Conservation (phyloP, 306 rosid species). For the Cicer bijugum region DNA sequence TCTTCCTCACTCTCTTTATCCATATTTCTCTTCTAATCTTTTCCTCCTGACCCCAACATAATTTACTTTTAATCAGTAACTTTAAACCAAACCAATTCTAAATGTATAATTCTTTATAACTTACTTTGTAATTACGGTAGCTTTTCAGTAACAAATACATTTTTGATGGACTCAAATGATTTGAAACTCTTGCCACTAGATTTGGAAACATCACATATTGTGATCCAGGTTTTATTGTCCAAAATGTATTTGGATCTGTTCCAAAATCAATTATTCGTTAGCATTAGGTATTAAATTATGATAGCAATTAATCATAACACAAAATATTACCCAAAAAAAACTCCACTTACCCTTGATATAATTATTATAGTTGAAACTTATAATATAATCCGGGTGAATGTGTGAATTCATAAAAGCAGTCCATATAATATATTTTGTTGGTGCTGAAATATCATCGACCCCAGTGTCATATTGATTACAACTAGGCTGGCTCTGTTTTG, state of each 20-base stretch:
- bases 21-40: conserved; percentile 45
- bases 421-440: conserved; percentile 56
- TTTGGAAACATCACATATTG: conserved; percentile 46
- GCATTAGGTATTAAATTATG: too few relatives aligned
- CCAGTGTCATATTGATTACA: conserved; percentile 55
- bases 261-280: neutral
- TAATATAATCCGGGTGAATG: conserved; percentile 51
- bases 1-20: conserved; percentile 43
- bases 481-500: conserved; percentile 57
- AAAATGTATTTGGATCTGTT: conserved; percentile 42
- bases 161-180: conserved; percentile 43
- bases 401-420: conserved; percentile 60
- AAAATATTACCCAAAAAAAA: neutral
- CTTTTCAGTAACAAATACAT: conserved; percentile 46
- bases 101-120: conserved; percentile 3
- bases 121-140: conserved; percentile 51
- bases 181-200: conserved; percentile 50
- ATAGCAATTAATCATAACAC: too few relatives aligned
- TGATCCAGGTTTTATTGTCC: conserved; percentile 28
- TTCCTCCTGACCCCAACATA: conserved; percentile 47
- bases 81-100: neutral
- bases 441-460: conserved; percentile 51
- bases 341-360: conserved; percentile 11
- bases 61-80: conserved; percentile 11
- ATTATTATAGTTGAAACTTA: conserved; percentile 53